Base-by-base conservation (phyloP, 208 protist species). In the Wallacemonas sp. region DNA sequence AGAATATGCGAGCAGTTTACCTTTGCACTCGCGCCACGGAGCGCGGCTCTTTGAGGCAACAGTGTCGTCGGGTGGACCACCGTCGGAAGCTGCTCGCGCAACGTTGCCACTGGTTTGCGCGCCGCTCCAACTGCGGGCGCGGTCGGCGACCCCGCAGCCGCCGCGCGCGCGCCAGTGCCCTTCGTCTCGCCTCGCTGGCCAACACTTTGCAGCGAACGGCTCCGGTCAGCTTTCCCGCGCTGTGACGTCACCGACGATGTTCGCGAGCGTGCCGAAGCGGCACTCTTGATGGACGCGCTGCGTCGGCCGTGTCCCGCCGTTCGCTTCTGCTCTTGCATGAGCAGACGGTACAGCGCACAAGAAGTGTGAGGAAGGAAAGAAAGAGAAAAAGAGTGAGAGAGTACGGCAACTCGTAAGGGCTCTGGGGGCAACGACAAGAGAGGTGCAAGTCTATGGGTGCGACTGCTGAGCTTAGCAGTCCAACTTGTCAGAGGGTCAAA, bases 71-170 rank as follows among this genome's bases (percentile, higher is more conserved):
- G 34, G 24, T 37, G 55, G 26, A 46, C 0, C 29, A 24, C 27
- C 10, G 3, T 13, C 3, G 55, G 55, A 1, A 62, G 55, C 38
- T 62, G 55, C 3, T 62, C 55, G 13, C 55, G 55, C 10, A 62
- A 32, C 15, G 55, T 46, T 24, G 34, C 22, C 24, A 26, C 27
- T 15, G 27, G 37, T 19, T 42, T 34, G 19, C 38, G 22, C 6
- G 38, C 6, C 5, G 55, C 33, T 3, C 12, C 36, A 21, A 10
- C 24, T 21, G 55, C 22, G 9, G 55, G 5, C 24, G n/a, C 12
- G n/a, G 53, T n/a, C 10, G 15, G 24, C 17, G n/a, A 5, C 9
- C 8, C 0, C 10, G 19, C 38, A 6, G 38, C 27, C 3, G 34
- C 24, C 3, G 55, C 19, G 33, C 55, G 4, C 15, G 37, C 29